Base-by-base conservation (phyloP, 345 rosid genomes). In the Melaleuca quinquenervia region DNA sequence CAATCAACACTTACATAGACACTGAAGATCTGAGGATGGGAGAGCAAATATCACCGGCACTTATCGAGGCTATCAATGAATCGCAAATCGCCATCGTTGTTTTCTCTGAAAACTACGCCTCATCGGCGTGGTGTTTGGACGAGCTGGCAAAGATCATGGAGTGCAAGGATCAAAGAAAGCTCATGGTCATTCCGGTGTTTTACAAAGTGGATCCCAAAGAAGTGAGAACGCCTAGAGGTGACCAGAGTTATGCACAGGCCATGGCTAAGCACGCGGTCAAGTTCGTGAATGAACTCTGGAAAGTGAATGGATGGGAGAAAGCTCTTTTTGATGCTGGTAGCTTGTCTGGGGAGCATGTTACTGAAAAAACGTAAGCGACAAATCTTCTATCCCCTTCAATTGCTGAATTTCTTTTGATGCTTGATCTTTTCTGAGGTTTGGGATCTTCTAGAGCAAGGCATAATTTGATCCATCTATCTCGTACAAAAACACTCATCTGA, bases 271-370 rank as follows among this genome's bases (percentile, higher is more conserved):
- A 58, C 0, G 16, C 5, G 18, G 1, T 0, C 32, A n/a, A 58
- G 32, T 58, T 58, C 8, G 0, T 0, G 3, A 1, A 58, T 0
- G 1, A 12, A 26, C 0, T 32, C 0, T 8, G 2, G 8, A 58
- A 0, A 58, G 32, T 58, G 7, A 26, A 58, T 1, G 0, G 16
- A 58, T 12, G 70, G 70, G 12, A 12, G 7, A 1, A 26, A 0
- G 32, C 70, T 11, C 70, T 58, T 58, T 0, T 0, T 3, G 3
- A n/a, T 0, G 8, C 32, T n/a, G 13, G 70, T 58, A 11, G 2
- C 0, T 0, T n/a, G 0, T 58, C 18, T 0, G 70, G 70, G 16
- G 0, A 1, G 32, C 18, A 20, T 53, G 20, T 53, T 53, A 20
- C 0, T 0, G 56, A 20, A 0, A 22, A 51, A 13, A 18, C 6